A percentile compares a stretch with the other conserved stretches of the same genome.
Evolutionary conservation across 2,329 filamentous ascomycete species (phyloP).

Genomic region (Epichloe uncinata): DNA sequence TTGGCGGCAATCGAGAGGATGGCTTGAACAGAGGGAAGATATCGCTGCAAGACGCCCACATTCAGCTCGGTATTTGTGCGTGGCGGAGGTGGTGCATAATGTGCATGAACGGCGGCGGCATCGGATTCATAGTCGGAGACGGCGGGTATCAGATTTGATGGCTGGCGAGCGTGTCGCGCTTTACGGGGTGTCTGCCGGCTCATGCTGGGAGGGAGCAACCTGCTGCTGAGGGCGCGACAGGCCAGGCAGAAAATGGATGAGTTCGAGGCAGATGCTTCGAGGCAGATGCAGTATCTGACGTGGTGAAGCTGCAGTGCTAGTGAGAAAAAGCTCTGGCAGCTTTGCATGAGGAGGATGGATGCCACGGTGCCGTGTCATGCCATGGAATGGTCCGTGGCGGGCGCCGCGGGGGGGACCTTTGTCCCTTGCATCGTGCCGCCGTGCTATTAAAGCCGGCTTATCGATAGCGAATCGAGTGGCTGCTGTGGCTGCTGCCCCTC

Average conservation of each 20-base stretch:
- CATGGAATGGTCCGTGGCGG: too few species aligned
- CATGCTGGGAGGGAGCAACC: slow-evolving; percentile 19
- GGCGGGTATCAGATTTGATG: slow-evolving; percentile 25
- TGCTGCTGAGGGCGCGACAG: not conserved
- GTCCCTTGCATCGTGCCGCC: not conserved
- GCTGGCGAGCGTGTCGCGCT: slow-evolving; percentile 26
- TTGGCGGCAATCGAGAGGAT: slow-evolving; percentile 77
- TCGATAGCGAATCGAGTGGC: not conserved
- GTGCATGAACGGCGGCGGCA: slow-evolving; percentile 30
- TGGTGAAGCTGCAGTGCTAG: too few species aligned
- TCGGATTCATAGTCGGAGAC: slow-evolving; percentile 56
- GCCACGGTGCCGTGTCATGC: too few species aligned
- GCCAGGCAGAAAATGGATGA: not conserved
- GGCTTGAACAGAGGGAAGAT: slow-evolving; percentile 58
- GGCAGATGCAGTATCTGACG: too few species aligned
- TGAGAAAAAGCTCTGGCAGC: too few species aligned
- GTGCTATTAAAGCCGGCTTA: not conserved
- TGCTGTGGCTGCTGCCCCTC: too few species aligned
- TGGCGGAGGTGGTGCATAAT: slow-evolving; percentile 32
- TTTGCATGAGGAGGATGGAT: too few species aligned
- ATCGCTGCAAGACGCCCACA: slow-evolving; percentile 67
- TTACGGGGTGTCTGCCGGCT: slow-evolving; percentile 30
- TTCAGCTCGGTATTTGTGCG: slow-evolving; percentile 81
- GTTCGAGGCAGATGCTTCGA: too few species aligned
- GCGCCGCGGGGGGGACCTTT: not conserved